Conservation (phyloP, 2,329 filamentous ascomycete genomes). For the Seiridium cupressi region DNA sequence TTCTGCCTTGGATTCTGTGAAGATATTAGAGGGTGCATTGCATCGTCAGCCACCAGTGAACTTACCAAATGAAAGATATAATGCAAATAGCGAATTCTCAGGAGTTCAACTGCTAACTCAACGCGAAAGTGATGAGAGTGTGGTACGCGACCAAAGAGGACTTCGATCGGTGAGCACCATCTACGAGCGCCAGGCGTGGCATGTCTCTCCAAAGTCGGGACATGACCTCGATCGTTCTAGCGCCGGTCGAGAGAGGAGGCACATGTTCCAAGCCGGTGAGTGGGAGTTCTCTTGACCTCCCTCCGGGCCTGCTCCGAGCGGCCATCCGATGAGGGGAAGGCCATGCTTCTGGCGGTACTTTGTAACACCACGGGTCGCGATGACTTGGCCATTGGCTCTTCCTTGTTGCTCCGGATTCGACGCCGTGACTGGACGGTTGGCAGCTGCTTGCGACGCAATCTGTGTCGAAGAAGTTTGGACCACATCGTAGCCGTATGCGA, state of each 20-base stretch:
- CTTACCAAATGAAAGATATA: not conserved
- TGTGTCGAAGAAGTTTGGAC: not conserved
- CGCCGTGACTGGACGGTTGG: no score
- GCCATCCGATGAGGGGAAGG: slow-evolving; percentile 32
- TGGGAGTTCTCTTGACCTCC: slow-evolving; percentile 25
- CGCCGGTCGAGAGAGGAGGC: slow-evolving; percentile 3
- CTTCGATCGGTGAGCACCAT: no score
- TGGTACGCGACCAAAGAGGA: no score
- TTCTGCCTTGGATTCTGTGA: not conserved
- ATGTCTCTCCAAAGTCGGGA: not conserved
- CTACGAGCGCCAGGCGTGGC: no score
- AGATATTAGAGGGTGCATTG: not conserved
- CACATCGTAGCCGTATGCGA: not conserved
- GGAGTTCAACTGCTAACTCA: no score
- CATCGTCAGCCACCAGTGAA: not conserved
- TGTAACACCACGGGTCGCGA: not conserved
- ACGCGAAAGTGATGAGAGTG: no score
- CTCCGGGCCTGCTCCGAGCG: slow-evolving; percentile 41
- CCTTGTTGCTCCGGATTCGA: not conserved
- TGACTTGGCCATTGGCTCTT: not conserved
- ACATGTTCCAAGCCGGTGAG: slow-evolving; percentile 18
- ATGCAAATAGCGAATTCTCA: no score
- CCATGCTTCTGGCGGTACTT: not conserved
- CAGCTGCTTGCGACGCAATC: not conserved
- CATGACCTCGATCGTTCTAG: not conserved